Evolutionary conservation across 2,329 filamentous ascomycete genomes (phyloP).

Genomic region (Trichophyton benhamiae): DNA sequence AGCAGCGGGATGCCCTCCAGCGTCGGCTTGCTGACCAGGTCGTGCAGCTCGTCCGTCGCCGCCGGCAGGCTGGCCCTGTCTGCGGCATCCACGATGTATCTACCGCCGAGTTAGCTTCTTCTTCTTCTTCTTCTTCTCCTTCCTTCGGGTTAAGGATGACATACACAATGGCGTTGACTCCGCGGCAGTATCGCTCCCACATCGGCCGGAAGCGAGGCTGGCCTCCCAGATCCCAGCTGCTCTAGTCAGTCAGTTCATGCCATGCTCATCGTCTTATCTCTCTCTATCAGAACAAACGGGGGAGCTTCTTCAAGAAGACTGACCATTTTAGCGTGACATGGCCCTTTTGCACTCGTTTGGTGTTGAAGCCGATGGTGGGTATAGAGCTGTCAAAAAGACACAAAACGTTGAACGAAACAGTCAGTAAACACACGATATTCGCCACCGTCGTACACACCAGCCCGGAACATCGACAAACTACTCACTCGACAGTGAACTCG

Average conservation of each 20-base stretch:
- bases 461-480: slow-evolving; percentile 17
- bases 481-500: slow-evolving; percentile 98
- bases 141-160: not conserved
- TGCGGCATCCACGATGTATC: slow-evolving; percentile 93
- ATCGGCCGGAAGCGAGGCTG: slow-evolving; percentile 95
- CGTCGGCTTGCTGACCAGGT: slow-evolving; percentile 70
- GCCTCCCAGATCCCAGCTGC: slow-evolving; percentile 86
- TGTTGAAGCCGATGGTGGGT: slow-evolving; percentile 97
- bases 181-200: slow-evolving; percentile 98
- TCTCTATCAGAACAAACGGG: not conserved
- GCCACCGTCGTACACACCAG: not conserved
- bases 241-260: slow-evolving; percentile 9
- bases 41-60: slow-evolving; percentile 84
- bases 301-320: slow-evolving; percentile 6
- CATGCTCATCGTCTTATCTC: slow-evolving; percentile 14
- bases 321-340: slow-evolving; percentile 96
- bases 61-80: slow-evolving; percentile 68
- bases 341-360: slow-evolving; percentile 94
- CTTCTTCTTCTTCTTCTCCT: not conserved
- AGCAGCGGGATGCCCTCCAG: slow-evolving; percentile 83
- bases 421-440: not conserved
- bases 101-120: slow-evolving; percentile 19
- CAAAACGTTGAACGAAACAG: not conserved
- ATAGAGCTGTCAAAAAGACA: slow-evolving; percentile 58
- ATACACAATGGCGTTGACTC: slow-evolving; percentile 87